Evolutionary conservation across 352 stramenopile species (phyloP).

Genomic region (Globisporangium lucens): DNA sequence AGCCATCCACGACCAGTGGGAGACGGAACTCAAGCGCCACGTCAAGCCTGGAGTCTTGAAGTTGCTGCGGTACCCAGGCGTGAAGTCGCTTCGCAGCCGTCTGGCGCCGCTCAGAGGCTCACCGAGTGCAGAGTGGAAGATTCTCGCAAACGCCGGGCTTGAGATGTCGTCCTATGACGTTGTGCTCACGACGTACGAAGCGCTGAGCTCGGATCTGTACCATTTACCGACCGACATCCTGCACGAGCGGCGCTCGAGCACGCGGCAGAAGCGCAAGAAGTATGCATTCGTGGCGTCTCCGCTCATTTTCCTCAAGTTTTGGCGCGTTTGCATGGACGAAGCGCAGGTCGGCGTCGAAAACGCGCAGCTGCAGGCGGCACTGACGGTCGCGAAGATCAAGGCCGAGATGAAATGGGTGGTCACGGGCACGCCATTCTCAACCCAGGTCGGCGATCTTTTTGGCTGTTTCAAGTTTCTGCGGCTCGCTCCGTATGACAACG

Average conservation of each 20-base stretch:
- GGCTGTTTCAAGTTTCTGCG: constrained; percentile 76
- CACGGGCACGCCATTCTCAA: constrained; percentile 87
- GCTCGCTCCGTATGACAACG: constrained; percentile 41
- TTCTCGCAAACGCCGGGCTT: constrained; percentile 41
- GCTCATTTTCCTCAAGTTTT: constrained; percentile 83
- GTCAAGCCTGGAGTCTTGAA: constrained; percentile 46
- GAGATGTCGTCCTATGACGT: constrained; percentile 84
- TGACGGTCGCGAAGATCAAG: constrained; percentile 77
- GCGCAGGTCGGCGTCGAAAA: constrained; percentile 89
- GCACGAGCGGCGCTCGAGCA: constrained; percentile 49
- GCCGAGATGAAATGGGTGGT: constrained; percentile 82
- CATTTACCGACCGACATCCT: constrained; percentile 49
- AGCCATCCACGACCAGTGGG: constrained; percentile 91
- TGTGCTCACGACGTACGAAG: constrained; percentile 90
- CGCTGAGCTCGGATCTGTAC: constrained; percentile 77
- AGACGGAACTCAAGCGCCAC: constrained; percentile 83
- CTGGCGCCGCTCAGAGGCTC: constrained; percentile 19
- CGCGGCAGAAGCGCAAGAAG: constrained; percentile 55
- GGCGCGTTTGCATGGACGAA: constrained; percentile 92
- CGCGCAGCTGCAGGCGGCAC: constrained; percentile 59
- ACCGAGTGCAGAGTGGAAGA: constrained; percentile 49
- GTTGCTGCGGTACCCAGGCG: constrained; percentile 54
- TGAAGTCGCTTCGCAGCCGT: constrained; percentile 39
- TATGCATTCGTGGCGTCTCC: constrained; percentile 89
- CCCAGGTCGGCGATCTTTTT: constrained; percentile 83